Evolutionary conservation across 257 asterid genomes (phyloP), one percentile per base, ranked within the genome.

Genomic region (Orobanche coerulescens): DNA sequence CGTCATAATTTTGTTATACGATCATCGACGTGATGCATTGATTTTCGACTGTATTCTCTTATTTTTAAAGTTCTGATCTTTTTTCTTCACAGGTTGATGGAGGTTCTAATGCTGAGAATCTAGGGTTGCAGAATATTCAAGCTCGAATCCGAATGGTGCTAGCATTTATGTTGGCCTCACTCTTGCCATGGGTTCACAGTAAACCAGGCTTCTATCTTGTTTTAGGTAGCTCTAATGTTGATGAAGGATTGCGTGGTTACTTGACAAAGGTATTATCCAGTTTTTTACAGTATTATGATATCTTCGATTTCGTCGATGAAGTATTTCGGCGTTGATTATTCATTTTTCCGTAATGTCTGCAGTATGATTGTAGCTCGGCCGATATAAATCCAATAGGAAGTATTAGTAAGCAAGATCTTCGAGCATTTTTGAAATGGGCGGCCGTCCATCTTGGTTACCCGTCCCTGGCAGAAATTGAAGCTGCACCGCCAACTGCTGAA

Each of bases 351-450:
- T 47, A 30, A 47, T 6, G 52, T 28, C 14, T 76, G 80, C 92
- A 88, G 98, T 92, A 92, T 64, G 96, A 89, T 79, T 92, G 98
- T 80, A 92, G 94, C 77, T 78, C 98, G 39, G 98, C 96, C 64
- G 98, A 92, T 80, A 88, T 88, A 70, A 92, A 88, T 73, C 98
- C 98, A 34, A 86, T 92, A 43, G 98, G 98, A 59, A 92, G 94
- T 71, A 82, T 88, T 69, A 92, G 92, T 78, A 92, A 88, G 84
- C 93, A 78, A 67, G 98, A 88, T 75, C 84, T 92, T 26, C 80
- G 95, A 50, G 71, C 71, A 25, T 92, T 92, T 73, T 69, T 92
- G 69, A 82, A 67, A 76, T 88, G 96, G 96, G 98, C 96, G 64
- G 88, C 93, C 31, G 74, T 73, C 57, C 84, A 88, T 84, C 84